phyloP scores from a whole-genome alignment of 148 eudicot genomes.

The Silene uniflora region DNA sequence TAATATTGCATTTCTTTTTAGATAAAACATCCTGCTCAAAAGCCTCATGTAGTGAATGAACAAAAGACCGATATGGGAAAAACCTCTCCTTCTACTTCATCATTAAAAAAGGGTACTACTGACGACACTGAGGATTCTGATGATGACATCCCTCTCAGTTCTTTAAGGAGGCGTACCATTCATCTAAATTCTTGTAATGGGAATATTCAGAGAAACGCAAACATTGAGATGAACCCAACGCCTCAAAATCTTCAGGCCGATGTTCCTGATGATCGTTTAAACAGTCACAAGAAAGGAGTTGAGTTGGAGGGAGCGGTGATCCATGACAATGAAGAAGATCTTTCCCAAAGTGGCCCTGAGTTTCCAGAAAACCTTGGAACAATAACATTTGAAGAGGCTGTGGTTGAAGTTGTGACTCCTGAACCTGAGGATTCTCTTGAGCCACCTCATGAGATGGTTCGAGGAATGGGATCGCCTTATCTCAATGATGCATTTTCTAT shows the following conservation, averaged over 20 bases:
- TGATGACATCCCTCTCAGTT: constrained; percentile 21
- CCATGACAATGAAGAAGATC: constrained; percentile 5
- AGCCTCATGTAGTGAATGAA: neutral
- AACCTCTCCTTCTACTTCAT: neutral
- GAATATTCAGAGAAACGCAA: neutral
- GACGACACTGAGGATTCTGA: constrained; percentile 20
- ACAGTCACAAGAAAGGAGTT: constrained; percentile 13
- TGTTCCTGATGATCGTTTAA: constrained; percentile 7
- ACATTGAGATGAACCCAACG: constrained; percentile 7
- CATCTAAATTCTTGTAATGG: constrained; percentile 6
- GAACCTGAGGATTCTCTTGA: constrained; percentile 25
- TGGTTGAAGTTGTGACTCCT: constrained; percentile 10
- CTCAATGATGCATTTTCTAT: constrained; percentile 16
- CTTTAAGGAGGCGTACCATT: constrained; percentile 15
- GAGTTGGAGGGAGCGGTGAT: constrained; percentile 14
- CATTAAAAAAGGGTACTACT: constrained; percentile 4
- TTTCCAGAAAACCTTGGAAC: constrained; percentile 15
- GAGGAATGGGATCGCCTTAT: constrained; percentile 17
- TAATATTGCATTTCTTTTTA: neutral
- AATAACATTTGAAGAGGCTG: constrained; percentile 15
- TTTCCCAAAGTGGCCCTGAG: constrained; percentile 6
- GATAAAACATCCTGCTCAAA: constrained; percentile 1
- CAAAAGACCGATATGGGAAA: constrained; percentile 3
- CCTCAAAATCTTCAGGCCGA: neutral
- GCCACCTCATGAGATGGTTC: constrained; percentile 30